A percentile compares a stretch with the other conserved stretches of the same genome.
Conservation (phyloP, 768 basidiomycete genomes). For the Boletus pseudo-olivaceus region DNA sequence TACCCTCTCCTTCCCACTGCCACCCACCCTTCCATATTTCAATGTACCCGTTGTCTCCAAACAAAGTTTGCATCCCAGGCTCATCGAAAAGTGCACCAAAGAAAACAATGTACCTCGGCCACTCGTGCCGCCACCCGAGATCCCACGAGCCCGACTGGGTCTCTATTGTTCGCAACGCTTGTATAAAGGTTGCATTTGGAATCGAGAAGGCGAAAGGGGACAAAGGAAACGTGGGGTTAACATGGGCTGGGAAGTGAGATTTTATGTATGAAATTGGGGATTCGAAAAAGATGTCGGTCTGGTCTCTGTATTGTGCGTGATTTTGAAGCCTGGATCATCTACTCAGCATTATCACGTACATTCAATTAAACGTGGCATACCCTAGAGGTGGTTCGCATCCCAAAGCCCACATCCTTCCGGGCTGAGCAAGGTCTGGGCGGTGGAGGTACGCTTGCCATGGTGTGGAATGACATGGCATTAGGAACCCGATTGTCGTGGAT, state of each 20-base stretch:
- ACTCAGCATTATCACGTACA: slow-evolving; percentile 5
- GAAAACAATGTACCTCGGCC: slow-evolving; percentile 79
- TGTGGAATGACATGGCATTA: slow-evolving; percentile 97
- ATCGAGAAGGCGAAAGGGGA: slow-evolving; percentile 53
- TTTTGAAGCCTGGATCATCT: slow-evolving; percentile 39
- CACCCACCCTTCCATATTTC: slow-evolving; percentile 65
- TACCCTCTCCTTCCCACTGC: slow-evolving; percentile 67
- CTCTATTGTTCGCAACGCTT: slow-evolving; percentile 29
- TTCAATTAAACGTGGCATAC: slow-evolving; percentile 43
- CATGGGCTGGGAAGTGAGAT: slow-evolving; percentile 59
- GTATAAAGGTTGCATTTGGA: slow-evolving; percentile 39
- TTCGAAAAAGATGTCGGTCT: slow-evolving; percentile 78
- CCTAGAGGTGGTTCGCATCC: slow-evolving; percentile 90
- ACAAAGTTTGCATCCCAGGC: slow-evolving; percentile 42
- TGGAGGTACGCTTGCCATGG: slow-evolving; percentile 91
- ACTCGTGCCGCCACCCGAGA: slow-evolving; percentile 60
- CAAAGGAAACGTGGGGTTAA: slow-evolving; percentile 62
- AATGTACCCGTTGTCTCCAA: slow-evolving; percentile 56
- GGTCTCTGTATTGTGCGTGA: slow-evolving; percentile 62
- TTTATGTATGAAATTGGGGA: slow-evolving; percentile 65
- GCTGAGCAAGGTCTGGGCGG: slow-evolving; percentile 52
- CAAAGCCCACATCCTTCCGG: slow-evolving; percentile 70
- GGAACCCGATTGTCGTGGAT: slow-evolving; percentile 63
- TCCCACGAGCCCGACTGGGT: slow-evolving; percentile 15
- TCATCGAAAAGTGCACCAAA: slow-evolving; percentile 75